Evolutionary conservation across 2,329 filamentous ascomycete genomes (phyloP).

Genomic region (Parastagonospora nodorum): DNA sequence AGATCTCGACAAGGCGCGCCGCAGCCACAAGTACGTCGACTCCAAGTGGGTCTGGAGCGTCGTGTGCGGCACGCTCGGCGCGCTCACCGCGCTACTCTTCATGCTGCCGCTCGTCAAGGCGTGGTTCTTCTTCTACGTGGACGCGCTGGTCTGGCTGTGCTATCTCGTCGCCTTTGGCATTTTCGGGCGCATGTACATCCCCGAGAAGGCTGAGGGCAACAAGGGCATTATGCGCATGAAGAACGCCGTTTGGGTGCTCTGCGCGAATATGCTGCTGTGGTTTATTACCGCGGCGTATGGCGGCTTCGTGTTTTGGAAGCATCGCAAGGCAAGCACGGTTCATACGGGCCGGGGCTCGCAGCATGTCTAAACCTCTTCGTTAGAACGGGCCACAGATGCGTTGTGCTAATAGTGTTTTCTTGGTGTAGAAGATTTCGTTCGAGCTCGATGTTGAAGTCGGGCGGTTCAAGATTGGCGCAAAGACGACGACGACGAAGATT

Average conservation of each 20-base stretch:
- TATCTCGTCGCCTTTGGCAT: conserved; percentile 84
- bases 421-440: conserved; percentile 5
- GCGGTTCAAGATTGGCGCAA: neutral
- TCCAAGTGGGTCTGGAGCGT: conserved; percentile 63
- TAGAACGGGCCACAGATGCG: neutral
- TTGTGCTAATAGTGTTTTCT: conserved; percentile 6
- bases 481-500: neutral
- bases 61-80: conserved; percentile 29
- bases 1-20: conserved; percentile 43
- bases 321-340: conserved; percentile 34
- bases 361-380: conserved; percentile 25
- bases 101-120: conserved; percentile 62
- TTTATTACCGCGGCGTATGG: conserved; percentile 64
- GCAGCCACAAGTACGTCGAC: conserved; percentile 52
- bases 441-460: conserved; percentile 7
- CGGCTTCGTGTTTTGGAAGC: conserved; percentile 61
- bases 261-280: conserved; percentile 79
- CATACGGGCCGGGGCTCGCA: conserved; percentile 21
- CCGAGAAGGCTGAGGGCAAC: conserved; percentile 68
- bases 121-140: conserved; percentile 67
- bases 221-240: conserved; percentile 75
- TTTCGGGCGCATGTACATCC: conserved; percentile 81
- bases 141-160: conserved; percentile 71
- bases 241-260: conserved; percentile 81
- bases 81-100: conserved; percentile 58